Evolutionary conservation across 2,329 filamentous ascomycete genomes (phyloP).

Genomic region (Fusarium sp.): DNA sequence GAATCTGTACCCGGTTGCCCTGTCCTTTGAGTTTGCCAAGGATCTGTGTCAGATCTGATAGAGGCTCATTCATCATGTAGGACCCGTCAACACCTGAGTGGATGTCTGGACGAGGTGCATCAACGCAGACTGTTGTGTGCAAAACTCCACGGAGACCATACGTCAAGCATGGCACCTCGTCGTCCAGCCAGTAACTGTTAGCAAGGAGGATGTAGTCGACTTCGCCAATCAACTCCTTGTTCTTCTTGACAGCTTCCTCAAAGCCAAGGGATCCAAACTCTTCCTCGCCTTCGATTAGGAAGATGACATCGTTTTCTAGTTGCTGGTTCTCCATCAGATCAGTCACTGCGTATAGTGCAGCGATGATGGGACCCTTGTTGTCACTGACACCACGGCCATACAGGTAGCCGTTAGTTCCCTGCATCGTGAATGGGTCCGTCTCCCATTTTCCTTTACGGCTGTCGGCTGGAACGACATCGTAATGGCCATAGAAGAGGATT

Average conservation of each 20-base stretch:
- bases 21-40: constrained; percentile 85
- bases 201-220: constrained; percentile 95
- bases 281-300: constrained; percentile 96
- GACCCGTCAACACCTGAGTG: constrained; percentile 98
- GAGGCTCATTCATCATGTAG: constrained; percentile 86
- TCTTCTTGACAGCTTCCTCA: constrained; percentile 80
- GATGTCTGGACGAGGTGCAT: constrained; percentile 87
- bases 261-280: constrained; percentile 95
- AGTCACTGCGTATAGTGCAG: constrained; percentile 92
- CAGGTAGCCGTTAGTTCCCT: constrained; percentile 89
- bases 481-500: constrained; percentile 97
- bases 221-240: constrained; percentile 87
- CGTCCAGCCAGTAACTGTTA: constrained; percentile 99
- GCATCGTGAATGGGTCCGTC: constrained; percentile 89
- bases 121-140: constrained; percentile 89
- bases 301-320: constrained; percentile 89
- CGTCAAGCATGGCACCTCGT: constrained; percentile 93
- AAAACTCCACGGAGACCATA: constrained; percentile 95
- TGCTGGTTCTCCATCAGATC: constrained; percentile 88
- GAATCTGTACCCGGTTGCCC: constrained; percentile 85
- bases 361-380: constrained; percentile 96
- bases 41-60: constrained; percentile 90
- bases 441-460: constrained; percentile 86
- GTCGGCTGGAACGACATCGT: constrained; percentile 95
- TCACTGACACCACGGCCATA: constrained; percentile 98